Evolutionary conservation across 345 rosid species (phyloP), one percentile per base, ranked within the genome.

Genomic region (Moringa oleifera): DNA sequence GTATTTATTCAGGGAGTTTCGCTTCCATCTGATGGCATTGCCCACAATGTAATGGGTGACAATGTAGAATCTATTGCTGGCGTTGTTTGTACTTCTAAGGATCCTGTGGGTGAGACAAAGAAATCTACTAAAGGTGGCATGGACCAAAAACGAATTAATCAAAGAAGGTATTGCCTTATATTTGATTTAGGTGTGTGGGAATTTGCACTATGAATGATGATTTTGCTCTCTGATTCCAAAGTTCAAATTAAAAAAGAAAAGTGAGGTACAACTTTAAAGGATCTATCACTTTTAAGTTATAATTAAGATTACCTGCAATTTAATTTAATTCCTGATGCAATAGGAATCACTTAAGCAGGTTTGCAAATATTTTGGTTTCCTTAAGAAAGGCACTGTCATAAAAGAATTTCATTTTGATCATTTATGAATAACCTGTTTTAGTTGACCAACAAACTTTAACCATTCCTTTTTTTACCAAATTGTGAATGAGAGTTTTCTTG

Each of bases 1-100:
- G 62, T 47, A 2, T 45, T 58, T 70, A 15, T 71, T 22, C 73
- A 92, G 98, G 91, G 78, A 68, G 86, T 78, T 64, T 70, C 62
- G 59, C 77, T 82, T 71, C 83, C 92, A 28, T 78, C 74, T 55
- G 80, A 76, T 64, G 78, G 80, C 59, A 53, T 73, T 61, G 20
- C 75, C 11, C 75, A 84, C 52, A 73, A 71, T 64, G 63, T 59
- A 20, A 73, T 68, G 61, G 71, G 74, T 46, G 84, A 67, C 46
- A 63, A 57, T 68, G 82, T 59, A 55, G 88, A 77, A 79, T 76
- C 81, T 59, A 77, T 79, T 63, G 22, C 52, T 6, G 73, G 71
- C 20, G 37, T 62, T 57, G 55, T 59, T 53, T 57, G 79, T 57
- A 64, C 57, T 63, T 67, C 78, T 62, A 71, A 71, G 23, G 21